Base-by-base conservation (phyloP, 2,329 filamentous ascomycete species). In the Elsinoe perseae region DNA sequence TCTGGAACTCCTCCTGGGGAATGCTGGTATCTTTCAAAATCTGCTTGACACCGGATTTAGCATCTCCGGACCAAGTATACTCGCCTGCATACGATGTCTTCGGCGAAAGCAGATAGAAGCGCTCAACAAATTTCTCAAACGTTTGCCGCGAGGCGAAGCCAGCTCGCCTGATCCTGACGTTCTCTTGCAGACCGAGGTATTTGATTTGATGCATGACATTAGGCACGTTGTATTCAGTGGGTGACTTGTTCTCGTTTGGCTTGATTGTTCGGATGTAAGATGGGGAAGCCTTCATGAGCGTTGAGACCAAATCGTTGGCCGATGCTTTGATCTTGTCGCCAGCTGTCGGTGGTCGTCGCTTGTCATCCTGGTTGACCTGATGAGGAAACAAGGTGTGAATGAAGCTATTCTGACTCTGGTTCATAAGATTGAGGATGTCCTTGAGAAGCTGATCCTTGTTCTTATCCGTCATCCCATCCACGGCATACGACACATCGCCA, bases 181-280 rank as follows among this genome's bases (percentile, higher is more conserved):
- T 98, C 73, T 98, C 93, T 70, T 97, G 92, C n/a, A 98, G 77
- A 82, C 93, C 93, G 12, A 98, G 85, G 66, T 98, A 98, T 69
- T 98, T 97, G 79, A 97, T 89, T 70, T 98, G 93, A 78, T 98
- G 93, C 65, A 97, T 79, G 18, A 98, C 93, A 64, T 97, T 97
- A 27, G 84, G 83, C 18, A 81, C 80, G 64, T 95, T 96, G 72
- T 95, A 98, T 69, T 98, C 93, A 9, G 83, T 85, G 0, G 90
- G 86, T 2, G 91, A 95, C 72, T 97, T 98, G 76, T 96, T 97
- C 73, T 98, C 93, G 75, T 98, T 98, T 1, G 93, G 93, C 73
- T 98, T 98, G 75, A 98, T 97, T 0, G 93, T 98, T 69, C 93
- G 89, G 65, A 98, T 98, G 68, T 98, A 98, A 2, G 91, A 96